Evolutionary conservation across 768 basidiomycete genomes (phyloP), one percentile per base, ranked within the genome.

Genomic region (Panus rudis): DNA sequence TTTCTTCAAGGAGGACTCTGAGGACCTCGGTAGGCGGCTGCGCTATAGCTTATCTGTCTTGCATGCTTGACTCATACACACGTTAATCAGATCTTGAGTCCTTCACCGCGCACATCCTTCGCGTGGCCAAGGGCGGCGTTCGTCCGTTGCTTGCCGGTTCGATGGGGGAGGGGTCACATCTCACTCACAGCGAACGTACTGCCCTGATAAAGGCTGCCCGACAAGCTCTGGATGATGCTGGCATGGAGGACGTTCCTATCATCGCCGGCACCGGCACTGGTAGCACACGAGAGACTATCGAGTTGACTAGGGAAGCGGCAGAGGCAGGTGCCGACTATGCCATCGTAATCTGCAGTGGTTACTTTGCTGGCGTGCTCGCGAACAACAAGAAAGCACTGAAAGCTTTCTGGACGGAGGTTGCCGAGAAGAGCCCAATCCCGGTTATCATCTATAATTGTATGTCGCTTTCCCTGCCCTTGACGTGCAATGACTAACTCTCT

Each of bases 401-500:
- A 64, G 72, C 73, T 0, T 93, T 78, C 64, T 94, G 75, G 66
- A 65, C 72, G 23, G 87, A 92, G 54, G 79, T 94, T 27, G 65
- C 84, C 11, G 70, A 79, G 54, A 82, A 79, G 58, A 88, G 84
- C 52, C 85, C 89, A 2, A 80, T 96, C 38, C 91, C 92, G 3
- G 79, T 93, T 37, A 75, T 92, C 52, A 77, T 92, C 37, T 93
- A 92, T 68, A 92, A 91, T 55, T 92, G 86, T 85, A 51, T 60
- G 81, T 67, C n/a, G 19, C 23, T n/a, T 20, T 8, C n/a, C 28
- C n/a, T n/a, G 19, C 32, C n/a, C n/a, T n/a, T n/a, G n/a, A n/a
- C n/a, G n/a, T 44, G 21, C 27, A 27, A 21, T 17, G 14, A 43
- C 41, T 37, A 40, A 42, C 26, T 26, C 47, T 28, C 39, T 46